phyloP scores from a whole-genome alignment of 371 early-diverging fungal genomes.

The Coemansia linderi region DNA sequence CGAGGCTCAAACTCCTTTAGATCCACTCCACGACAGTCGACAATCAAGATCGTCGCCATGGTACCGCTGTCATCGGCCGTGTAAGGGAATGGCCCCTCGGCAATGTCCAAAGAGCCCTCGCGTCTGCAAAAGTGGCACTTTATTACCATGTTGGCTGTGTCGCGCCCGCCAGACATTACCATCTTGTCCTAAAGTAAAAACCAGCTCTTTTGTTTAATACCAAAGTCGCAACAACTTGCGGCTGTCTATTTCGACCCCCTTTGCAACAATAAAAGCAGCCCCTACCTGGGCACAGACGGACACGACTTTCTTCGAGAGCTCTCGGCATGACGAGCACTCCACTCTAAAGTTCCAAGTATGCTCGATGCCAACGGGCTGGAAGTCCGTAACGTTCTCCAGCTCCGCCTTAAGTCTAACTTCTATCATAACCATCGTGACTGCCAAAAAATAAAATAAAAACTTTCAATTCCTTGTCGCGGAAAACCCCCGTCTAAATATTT shows the following conservation, averaged over 20 bases:
- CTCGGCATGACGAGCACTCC: constrained; percentile 82
- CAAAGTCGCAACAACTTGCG: not conserved
- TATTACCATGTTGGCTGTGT: constrained; percentile 87
- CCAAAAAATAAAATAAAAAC: too few relatives aligned
- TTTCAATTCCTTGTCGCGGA: too few relatives aligned
- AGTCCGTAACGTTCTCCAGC: constrained; percentile 78
- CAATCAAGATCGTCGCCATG: constrained; percentile 65
- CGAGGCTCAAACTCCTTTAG: constrained; percentile 78
- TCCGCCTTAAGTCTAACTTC: constrained; percentile 75
- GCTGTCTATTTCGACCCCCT: not conserved
- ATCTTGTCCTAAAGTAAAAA: constrained; percentile 33
- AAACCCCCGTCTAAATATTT: too few relatives aligned
- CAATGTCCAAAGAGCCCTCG: constrained; percentile 65
- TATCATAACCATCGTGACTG: constrained; percentile 46
- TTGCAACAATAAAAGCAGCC: not conserved
- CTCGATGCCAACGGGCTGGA: constrained; percentile 64
- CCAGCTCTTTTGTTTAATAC: not conserved
- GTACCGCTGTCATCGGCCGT: constrained; percentile 61
- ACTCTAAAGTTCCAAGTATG: constrained; percentile 81
- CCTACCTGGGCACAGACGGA: constrained; percentile 69
- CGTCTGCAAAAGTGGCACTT: constrained; percentile 91
- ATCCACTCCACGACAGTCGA: constrained; percentile 89
- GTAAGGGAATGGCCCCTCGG: constrained; percentile 62
- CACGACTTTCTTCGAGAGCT: constrained; percentile 72
- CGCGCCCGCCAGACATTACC: constrained; percentile 64